phyloP scores from a whole-genome alignment of 768 basidiomycete genomes.

The Naganishia onofrii region DNA sequence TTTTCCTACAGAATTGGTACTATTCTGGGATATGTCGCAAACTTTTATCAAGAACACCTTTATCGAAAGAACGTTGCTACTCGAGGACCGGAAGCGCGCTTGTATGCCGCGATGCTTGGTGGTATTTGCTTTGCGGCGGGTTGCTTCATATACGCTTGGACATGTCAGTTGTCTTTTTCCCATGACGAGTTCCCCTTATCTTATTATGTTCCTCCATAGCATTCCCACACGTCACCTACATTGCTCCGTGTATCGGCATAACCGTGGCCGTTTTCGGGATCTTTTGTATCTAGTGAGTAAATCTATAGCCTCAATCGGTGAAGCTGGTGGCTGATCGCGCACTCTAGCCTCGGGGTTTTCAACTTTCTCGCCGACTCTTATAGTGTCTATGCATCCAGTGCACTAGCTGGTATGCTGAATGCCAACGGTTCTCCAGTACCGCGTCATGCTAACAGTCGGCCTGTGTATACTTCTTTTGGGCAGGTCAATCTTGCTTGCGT shows the following conservation, averaged over 20 bases:
- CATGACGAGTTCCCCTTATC: neutral
- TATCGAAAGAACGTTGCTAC: conserved; percentile 38
- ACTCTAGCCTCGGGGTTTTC: conserved; percentile 56
- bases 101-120: conserved; percentile 47
- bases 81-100: conserved; percentile 47
- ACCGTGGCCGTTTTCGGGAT: conserved; percentile 57
- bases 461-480: neutral
- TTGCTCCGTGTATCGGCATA: conserved; percentile 61
- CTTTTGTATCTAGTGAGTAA: conserved; percentile 59
- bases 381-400: conserved; percentile 63
- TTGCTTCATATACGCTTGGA: conserved; percentile 69
- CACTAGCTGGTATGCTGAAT: conserved; percentile 56
- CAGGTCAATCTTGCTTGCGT: conserved; percentile 64
- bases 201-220: conserved; percentile 2
- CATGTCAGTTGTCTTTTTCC: conserved; percentile 52
- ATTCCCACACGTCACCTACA: conserved; percentile 38
- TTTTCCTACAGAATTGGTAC: conserved; percentile 36
- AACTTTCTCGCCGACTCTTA: conserved; percentile 67
- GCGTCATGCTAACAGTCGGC: neutral
- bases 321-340: neutral
- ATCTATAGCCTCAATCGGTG: neutral
- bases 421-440: neutral
- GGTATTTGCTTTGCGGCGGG: conserved; percentile 46
- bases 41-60: conserved; percentile 45
- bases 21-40: conserved; percentile 38